A percentile compares a stretch with the other conserved stretches of the same genome.
phyloP scores from a whole-genome alignment of 305 asterid genomes.

The Rubia balearica region DNA sequence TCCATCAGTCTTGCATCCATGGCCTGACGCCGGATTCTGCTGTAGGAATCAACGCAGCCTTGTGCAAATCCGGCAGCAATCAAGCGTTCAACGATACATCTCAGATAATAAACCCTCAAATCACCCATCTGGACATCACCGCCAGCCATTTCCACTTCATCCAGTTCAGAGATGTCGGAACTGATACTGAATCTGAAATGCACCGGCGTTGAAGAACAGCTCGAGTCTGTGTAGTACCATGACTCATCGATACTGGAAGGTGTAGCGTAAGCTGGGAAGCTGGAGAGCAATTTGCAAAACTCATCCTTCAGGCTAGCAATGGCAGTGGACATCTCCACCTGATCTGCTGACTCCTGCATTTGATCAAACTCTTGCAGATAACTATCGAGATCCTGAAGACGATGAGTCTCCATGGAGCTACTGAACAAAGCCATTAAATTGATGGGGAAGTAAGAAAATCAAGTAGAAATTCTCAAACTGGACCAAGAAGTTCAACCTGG shows the following conservation, averaged over 20 bases:
- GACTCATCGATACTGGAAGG: neutral
- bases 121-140: neutral
- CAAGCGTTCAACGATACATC: conserved; percentile 22
- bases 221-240: neutral
- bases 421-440: neutral
- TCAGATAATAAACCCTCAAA: neutral
- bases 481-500: neutral
- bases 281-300: neutral
- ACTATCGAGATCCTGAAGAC: neutral
- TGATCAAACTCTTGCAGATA: conserved; percentile 5
- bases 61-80: conserved; percentile 39
- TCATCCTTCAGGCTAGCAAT: neutral
- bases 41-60: conserved; percentile 62
- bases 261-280: neutral
- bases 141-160: neutral
- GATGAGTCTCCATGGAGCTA: neutral
- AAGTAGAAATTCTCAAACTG: neutral
- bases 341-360: neutral
- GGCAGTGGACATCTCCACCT: neutral
- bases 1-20: conserved; percentile 45
- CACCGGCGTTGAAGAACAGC: neutral
- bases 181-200: conserved; percentile 5
- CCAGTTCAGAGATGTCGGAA: neutral
- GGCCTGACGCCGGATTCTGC: conserved; percentile 49
- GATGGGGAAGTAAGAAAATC: neutral